Evolutionary conservation across 768 basidiomycete genomes (phyloP), one percentile per base, ranked within the genome.

Genomic region (Macrolepiota dolichaula): DNA sequence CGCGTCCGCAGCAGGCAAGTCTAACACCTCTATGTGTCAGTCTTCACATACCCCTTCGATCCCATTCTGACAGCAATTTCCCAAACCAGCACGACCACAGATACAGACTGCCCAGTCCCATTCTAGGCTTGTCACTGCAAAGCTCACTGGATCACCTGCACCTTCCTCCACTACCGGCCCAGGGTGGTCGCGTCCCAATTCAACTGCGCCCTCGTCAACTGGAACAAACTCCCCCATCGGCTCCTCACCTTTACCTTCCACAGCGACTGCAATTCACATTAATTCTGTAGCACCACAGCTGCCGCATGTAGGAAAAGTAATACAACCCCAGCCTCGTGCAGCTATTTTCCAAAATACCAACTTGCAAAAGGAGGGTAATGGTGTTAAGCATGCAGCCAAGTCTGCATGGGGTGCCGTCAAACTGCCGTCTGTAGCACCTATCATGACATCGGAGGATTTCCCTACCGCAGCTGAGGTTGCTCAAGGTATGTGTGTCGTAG

Each of bases 381-480:
- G 73, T 65, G 50, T 67, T 63, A 67, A 70, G 24, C 49, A 51
- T 29, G 73, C 73, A 40, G 57, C 67, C 27, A 91, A 86, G 69
- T 83, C 83, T 4, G 94, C 81, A 3, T 95, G 93, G 94, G 87
- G 85, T 22, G 85, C 81, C 71, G 69, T 87, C 62, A 84, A 79
- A 66, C 71, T 77, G 57, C 60, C 79, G 65, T 70, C 74, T 54
- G 55, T 75, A 49, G 59, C 75, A 17, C 70, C 75, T 2, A 82
- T 86, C 47, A 72, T 76, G 53, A 72, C 76, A 47, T 73, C 77
- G 40, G 82, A 77, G 59, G 96, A 98, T 64, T 99, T 99, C 70
- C 97, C 97, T 6, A 99, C 97, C 4, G 95, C 96, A 50, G 94
- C 93, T 38, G 97, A 99, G 77, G 94, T 94, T 47, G 92, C 92